Percentiles rank a stretch among this genome's conserved stretches.
These are phyloP conservation scores for Knoxia roxburghii DNA, from an alignment of 257 asterid genomes.

Conservation along the genomic window DNA sequence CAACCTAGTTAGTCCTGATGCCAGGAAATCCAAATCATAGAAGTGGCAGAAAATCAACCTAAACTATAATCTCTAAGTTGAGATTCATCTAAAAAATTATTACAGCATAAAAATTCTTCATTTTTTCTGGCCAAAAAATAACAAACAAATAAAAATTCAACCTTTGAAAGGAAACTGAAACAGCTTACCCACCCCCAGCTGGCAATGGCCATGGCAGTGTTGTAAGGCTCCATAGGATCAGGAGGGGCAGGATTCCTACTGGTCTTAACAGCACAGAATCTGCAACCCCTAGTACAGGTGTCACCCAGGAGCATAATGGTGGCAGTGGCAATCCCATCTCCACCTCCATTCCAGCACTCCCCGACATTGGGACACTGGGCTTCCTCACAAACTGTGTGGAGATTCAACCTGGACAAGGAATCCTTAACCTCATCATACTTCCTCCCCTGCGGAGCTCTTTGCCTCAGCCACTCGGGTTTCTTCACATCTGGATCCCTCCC, in stretches of 20 bases:
- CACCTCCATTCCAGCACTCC: slow-evolving; percentile 99
- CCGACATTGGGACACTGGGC: slow-evolving; percentile 99
- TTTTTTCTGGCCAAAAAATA: not conserved
- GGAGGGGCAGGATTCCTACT: slow-evolving; percentile 91
- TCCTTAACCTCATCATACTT: slow-evolving; percentile 84
- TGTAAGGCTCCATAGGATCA: slow-evolving; percentile 91
- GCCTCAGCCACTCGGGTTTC: slow-evolving; percentile 91
- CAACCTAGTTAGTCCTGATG: not conserved
- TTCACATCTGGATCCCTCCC: slow-evolving; percentile 77
- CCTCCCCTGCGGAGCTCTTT: slow-evolving; percentile 95
- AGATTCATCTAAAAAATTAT: not conserved
- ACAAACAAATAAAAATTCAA: not conserved
- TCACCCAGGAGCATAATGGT: slow-evolving; percentile 95
- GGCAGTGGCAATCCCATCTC: slow-evolving; percentile 93
- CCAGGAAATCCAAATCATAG: not conserved
- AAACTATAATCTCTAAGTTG: not conserved
- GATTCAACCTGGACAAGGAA: slow-evolving; percentile 67
- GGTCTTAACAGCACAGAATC: slow-evolving; percentile 96
- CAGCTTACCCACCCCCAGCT: slow-evolving; percentile 70
- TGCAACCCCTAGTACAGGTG: slow-evolving; percentile 94
- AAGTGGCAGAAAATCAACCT: not conserved
- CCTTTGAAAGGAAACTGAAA: not conserved
- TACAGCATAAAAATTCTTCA: not conserved
- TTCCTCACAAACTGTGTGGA: slow-evolving; percentile 89
- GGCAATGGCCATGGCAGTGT: slow-evolving; percentile 87